Base-by-base conservation (phyloP, 2,329 filamentous ascomycete species). In the Cladosporium sp. region DNA sequence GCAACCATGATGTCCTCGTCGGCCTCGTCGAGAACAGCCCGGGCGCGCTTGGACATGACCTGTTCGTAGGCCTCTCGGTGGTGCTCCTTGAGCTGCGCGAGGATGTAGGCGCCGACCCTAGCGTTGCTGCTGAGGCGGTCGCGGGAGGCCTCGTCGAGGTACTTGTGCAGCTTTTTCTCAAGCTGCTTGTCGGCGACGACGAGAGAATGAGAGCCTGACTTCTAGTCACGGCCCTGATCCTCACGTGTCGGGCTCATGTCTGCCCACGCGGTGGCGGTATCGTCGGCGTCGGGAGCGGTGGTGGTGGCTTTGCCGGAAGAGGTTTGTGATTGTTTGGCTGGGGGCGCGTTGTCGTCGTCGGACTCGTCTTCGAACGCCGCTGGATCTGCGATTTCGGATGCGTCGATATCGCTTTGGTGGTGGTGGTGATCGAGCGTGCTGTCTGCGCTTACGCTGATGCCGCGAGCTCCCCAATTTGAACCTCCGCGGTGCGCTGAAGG, bases 361-460 rank as follows among this genome's bases (percentile, higher is more conserved):
- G 81, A 68, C 32, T 81, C 79, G 64, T 79, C 80, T 68, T 83
- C 81, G 65, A 83, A 83, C 1, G 80, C 79, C 1, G 76, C 78
- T 26, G 81, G 81, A 66, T 83, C 81, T 26, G 80, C 76, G 66
- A 83, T 75, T 5, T 78, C 38, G 65, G 67, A 28, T 60, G 67
- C 32, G 66, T 68, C 32, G 61, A 47, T 32, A 18, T 36, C 36
- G 14, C 38, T n/a, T 67, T 67, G 61, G 18, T 68, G 69, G 72
- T 68, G 78, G 68, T 78, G 77, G 68, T 78, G 77, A 28, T 75
- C 73, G 6, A 83, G 74, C 4, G 78, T 81, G 49, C 88, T 86
- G 71, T 88, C 86, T 0, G 86, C 86, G 24, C 84, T 85, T 2
- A 88, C 83, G 2, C 84, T 86, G 51, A 88, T 85, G 18, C 86